A percentile compares a stretch with the other conserved stretches of the same genome.
phyloP scores from a whole-genome alignment of 2,329 filamentous ascomycete species.

The Sclerotinia minor region DNA sequence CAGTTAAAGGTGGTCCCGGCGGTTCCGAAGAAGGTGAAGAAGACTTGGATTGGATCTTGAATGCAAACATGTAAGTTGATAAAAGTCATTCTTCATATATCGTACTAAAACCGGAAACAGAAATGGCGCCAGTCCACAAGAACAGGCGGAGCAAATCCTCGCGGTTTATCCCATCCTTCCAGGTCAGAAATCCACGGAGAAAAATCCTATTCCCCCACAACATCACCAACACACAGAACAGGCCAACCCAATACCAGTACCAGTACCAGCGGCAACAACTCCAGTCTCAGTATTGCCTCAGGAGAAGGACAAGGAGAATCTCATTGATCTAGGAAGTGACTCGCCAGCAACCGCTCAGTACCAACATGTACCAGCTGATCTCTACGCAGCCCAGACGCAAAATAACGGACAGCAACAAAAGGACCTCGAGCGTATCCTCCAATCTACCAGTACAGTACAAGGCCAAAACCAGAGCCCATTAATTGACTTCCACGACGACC shows the following conservation, averaged over 20 bases:
- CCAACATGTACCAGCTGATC: constrained; percentile 32
- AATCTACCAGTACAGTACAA: constrained; percentile 32
- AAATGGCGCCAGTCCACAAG: constrained; percentile 64
- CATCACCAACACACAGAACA: constrained; percentile 30
- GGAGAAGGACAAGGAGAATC: constrained; percentile 43
- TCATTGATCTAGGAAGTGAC: constrained; percentile 59
- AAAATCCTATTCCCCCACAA: constrained; percentile 57
- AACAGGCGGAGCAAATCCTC: constrained; percentile 79
- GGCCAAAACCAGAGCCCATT: constrained; percentile 29
- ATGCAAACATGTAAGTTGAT: constrained; percentile 72
- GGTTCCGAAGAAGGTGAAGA: constrained; percentile 79
- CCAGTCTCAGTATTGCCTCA: constrained; percentile 23
- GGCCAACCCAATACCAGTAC: constrained; percentile 24
- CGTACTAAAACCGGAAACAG: constrained; percentile 43
- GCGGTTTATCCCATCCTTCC: constrained; percentile 81
- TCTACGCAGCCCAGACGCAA: constrained; percentile 34
- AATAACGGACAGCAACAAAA: constrained; percentile 37
- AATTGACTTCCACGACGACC: constrained; percentile 57
- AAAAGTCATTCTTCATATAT: constrained; percentile 1
- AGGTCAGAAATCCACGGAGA: constrained; percentile 63
- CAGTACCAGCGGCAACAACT: constrained; percentile 18
- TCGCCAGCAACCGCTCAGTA: constrained; percentile 18
- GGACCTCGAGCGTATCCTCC: constrained; percentile 37
- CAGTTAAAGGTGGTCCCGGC: constrained; percentile 68
- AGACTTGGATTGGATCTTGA: constrained; percentile 92